Base-by-base conservation (phyloP, 352 stramenopile genomes). In the Blastocystis hominis region DNA sequence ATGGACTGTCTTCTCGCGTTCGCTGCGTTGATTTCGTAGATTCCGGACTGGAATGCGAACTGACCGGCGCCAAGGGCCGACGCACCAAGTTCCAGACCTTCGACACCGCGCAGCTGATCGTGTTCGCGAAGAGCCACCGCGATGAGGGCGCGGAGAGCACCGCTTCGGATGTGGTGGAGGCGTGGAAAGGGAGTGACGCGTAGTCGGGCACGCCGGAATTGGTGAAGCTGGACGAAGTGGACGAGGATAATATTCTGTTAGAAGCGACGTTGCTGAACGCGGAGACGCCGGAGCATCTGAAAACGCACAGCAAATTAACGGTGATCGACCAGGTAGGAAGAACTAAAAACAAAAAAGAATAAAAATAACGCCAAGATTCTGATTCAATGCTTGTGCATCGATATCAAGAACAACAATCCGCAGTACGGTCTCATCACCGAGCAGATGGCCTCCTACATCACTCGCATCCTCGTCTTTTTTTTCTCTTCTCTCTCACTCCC, bases 331-430 rank as follows among this genome's bases (percentile, higher is more conserved):
- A 86, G 30, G 50, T 77, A 34, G 17, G 62, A 36, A 38, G 24
- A 30, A 30, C 0, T 30, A 30, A 30, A 30, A 30, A 30, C 0
- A 0, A 30, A 15, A 17, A n/a, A 36, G 3, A 77, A 30, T 7
- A 4, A 17, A 61, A 6, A 34, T 68, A 1, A 40, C 20, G 34
- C 2, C 20, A 34, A 68, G 46, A 80, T 80, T 40, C 1, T 88
- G 3, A 61, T 88, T 13, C 68, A 84, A 30, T 76, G 79, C 42
- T 40, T 88, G 15, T 89, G 86, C 42, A 87, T 89, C 40, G 86
- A 89, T 36, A 87, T 89, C 46, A 89, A 79, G 13, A 89, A 89
- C 46, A 86, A 84, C 46, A 89, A 89, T 69, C 86, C 86, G 30
- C 89, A 88, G 36, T 50, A 88, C 42, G 86, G 86, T n/a, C 61